Conservation (phyloP, 805 yeast species). For the Starmerella cellae region DNA sequence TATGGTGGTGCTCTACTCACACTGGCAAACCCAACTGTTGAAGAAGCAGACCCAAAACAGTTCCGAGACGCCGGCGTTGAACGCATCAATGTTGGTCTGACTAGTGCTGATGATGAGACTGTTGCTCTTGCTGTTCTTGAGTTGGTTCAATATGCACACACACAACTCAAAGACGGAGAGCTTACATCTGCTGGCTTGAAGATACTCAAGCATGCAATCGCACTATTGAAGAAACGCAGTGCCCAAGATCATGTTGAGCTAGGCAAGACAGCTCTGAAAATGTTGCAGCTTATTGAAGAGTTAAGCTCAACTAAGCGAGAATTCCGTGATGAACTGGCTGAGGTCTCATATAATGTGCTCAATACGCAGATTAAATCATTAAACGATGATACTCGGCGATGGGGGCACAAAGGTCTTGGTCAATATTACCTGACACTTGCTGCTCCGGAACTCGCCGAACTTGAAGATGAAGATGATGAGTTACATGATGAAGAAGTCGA, state of each 20-base stretch:
- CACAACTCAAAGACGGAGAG: constrained; percentile 8
- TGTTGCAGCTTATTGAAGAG: constrained; percentile 10
- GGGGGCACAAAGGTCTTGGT: constrained; percentile 27
- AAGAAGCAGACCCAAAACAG: constrained; percentile 28
- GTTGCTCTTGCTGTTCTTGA: constrained; percentile 17
- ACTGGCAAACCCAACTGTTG: constrained; percentile 24
- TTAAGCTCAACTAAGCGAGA: constrained; percentile 3
- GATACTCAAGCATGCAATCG: constrained; percentile 2
- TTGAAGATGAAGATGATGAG: constrained; percentile 21
- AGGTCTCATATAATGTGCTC: constrained; percentile 2
- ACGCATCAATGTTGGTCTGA: constrained; percentile 48
- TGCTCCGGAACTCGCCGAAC: constrained; percentile 22
- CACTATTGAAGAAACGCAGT: constrained; percentile 2
- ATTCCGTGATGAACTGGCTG: background rate
- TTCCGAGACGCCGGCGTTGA: constrained; percentile 63
- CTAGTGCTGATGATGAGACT: background rate
- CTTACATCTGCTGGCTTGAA: constrained; percentile 3
- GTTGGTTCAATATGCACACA: constrained; percentile 14
- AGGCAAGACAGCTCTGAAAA: constrained; percentile 13
- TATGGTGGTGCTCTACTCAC: constrained; percentile 49
- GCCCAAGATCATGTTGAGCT: constrained; percentile 5
- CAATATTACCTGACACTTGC: constrained; percentile 24
- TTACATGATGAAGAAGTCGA: constrained; percentile 21
- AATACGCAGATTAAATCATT: constrained; percentile 1
- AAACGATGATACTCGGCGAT: constrained; percentile 1